Evolutionary conservation across 2,329 filamentous ascomycete species (phyloP), one percentile per base, ranked within the genome.

Genomic region (Scedosporium boydii): DNA sequence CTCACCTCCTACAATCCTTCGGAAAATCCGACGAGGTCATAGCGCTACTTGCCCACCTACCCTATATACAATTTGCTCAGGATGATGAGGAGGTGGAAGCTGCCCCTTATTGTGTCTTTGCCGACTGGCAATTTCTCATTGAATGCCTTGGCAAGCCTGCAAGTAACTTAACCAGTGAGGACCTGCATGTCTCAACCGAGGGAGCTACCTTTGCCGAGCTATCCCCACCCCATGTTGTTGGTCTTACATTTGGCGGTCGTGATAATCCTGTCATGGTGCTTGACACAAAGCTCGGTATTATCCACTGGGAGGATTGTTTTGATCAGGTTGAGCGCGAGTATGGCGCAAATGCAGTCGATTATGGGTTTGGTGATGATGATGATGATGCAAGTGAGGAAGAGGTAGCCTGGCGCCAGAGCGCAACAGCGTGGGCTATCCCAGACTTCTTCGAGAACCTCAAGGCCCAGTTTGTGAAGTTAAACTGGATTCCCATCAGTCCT

Each of bases 11-110:
- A 18, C 48, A 21, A 21, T 6, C 5, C n/a, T 26, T 53, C 21
- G 65, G 66, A 10, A 74, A 74, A 58, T 66, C 70, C 7, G 65
- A 72, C 48, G 65, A 69, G 56, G 71, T 74, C 10, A 63, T 71
- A 21, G 64, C 63, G 46, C 68, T 75, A 9, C 69, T 73, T 26
- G 65, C 65, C 29, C 67, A 69, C 58, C 67, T 75, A 4, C 72
- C 72, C 14, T 73, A 72, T 62, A 66, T 53, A 21, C 10, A 21
- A n/a, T 27, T 10, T 23, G 48, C 4, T 23, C n/a, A 14, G 23
- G 23, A 9, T 12, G 23, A 53, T 14, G 48, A n/a, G n/a, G 48
- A 21, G 27, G n/a, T 21, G 6, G 48, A 21, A 21, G n/a, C n/a
- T 53, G 48, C 48, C n/a, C 48, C 48, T 53, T 53, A 12, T 3